These are phyloP conservation scores for Leccinum imitatum DNA, from an alignment of 768 basidiomycete species.

Conservation along the genomic window DNA sequence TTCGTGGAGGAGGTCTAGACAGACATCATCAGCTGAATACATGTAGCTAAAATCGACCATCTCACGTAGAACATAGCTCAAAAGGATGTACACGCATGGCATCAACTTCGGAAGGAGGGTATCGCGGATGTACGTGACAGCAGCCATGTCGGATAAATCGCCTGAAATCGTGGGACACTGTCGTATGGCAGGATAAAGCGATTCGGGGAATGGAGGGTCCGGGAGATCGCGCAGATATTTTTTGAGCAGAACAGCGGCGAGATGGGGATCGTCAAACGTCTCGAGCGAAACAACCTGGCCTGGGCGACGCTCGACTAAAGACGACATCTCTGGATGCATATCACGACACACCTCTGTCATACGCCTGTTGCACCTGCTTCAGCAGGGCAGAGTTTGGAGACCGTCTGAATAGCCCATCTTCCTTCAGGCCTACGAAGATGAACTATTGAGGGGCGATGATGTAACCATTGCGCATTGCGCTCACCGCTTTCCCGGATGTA, in stretches of 20 bases:
- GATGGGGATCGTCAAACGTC: slow-evolving; percentile 74
- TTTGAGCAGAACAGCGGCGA: slow-evolving; percentile 84
- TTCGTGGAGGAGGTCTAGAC: slow-evolving; percentile 74
- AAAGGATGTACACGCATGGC: slow-evolving; percentile 69
- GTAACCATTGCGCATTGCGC: not conserved
- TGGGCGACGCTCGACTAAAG: slow-evolving; percentile 25
- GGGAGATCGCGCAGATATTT: slow-evolving; percentile 83
- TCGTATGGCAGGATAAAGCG: slow-evolving; percentile 60
- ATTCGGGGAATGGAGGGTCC: slow-evolving; percentile 73
- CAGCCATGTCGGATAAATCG: slow-evolving; percentile 55
- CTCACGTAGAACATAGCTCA: slow-evolving; percentile 69
- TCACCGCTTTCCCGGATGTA: slow-evolving; percentile 62
- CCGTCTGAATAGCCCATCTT: slow-evolving; percentile 82
- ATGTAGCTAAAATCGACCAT: slow-evolving; percentile 9
- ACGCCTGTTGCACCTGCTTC: slow-evolving; percentile 76
- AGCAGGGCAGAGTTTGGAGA: slow-evolving; percentile 71
- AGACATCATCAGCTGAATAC: slow-evolving; percentile 1
- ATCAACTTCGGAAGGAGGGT: slow-evolving; percentile 64
- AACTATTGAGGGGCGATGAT: not conserved
- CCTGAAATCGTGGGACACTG: slow-evolving; percentile 62
- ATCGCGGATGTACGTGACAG: slow-evolving; percentile 66
- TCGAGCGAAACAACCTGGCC: slow-evolving; percentile 77
- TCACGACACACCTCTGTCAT: slow-evolving; percentile 62
- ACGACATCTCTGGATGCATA: not conserved
- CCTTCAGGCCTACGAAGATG: slow-evolving; percentile 46